Evolutionary conservation across 441 rosid genomes (phyloP), one percentile per base, ranked within the genome.

Genomic region (Daphne laureola): DNA sequence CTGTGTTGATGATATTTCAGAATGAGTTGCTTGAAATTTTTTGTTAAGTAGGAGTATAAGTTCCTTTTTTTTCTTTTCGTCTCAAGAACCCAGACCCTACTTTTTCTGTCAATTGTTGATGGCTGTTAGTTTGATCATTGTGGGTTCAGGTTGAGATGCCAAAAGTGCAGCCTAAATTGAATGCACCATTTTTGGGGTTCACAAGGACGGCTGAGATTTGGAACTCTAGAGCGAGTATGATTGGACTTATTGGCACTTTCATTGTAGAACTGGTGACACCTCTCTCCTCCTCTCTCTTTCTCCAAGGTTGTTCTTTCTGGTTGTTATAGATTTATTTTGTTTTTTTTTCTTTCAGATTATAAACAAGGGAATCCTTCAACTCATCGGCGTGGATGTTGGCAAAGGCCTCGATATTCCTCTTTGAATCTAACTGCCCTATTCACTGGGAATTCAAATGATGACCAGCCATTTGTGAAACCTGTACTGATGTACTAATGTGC

Each of bases 211-310:
- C 92, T 14, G 92, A 90, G 67, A 65, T 67, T 67, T 87, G 90
- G 96, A 91, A 91, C 65, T 82, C 87, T n/a, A 81, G 88, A 71
- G 95, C 92, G 61, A 85, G 96, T 56, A 87, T 91, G 95, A 80
- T 83, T 67, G 95, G 93, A 45, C 77, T 87, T 58, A 64, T 86
- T 6, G 93, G 87, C 15, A 51, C 54, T 23, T 85, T 83, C 79
- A 67, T 87, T 35, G 77, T 79, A 14, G 96, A 91, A 66, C 67
- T 83, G 72, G 95, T 91, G 55, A 64, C 85, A 64, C 85, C 42
- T 15, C 6, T 36, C 8, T 23, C 13, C 4, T 40, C 48, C 0
- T 35, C 41, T 45, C 14, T 17, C 12, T 40, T 13, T 4, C 15
- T 15, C 11, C 26, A 45, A 31, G 38, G 8, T 9, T 18, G 27